Evolutionary conservation across 2,329 filamentous ascomycete genomes (phyloP), one percentile per base, ranked within the genome.

Genomic region (Fusarium chuoi): DNA sequence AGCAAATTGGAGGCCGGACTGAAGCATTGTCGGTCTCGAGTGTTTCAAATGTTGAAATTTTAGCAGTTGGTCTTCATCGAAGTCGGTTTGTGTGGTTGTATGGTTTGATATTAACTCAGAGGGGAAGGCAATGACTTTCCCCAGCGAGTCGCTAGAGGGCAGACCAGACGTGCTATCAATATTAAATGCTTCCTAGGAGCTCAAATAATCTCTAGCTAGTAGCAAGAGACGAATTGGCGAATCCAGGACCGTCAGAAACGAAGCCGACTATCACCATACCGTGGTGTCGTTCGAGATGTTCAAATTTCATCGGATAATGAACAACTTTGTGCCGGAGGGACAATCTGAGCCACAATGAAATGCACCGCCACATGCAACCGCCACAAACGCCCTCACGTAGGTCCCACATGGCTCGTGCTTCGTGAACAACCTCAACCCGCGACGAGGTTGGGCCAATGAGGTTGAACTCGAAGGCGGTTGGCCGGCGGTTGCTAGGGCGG

Each of bases 401-500:
- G 58, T 65, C 22, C 49, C 45, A 57, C 76, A 79, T 75, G 74
- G 78, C 64, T 74, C 68, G 41, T 65, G 45, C 42, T 62, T 49
- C 66, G 44, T 51, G 57, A 46, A 55, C 22, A 36, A 54, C 35
- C 20, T 74, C 65, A 67, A 36, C 71, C 70, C 72, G 71, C 68
- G 66, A 59, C 60, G 71, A 55, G 68, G 71, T 60, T 74, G 67
- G 70, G 45, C 87, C 86, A 89, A 88, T 88, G 62, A 81, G 30
- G 75, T 30, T 39, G 28, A 24, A 46, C 20, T 12, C 13, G 8
- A 44, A 8, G 20, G 78, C 79, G 57, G 89, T 91, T 91, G 89
- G 88, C 77, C 81, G 75, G 87, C 81, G 79, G 88, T 89, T 89
- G 67, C 67, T 38, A 70, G 35, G 68, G 55, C 39, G 55, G 14